Evolutionary conservation across 805 yeast genomes (phyloP).

Genomic region (Candida maris): DNA sequence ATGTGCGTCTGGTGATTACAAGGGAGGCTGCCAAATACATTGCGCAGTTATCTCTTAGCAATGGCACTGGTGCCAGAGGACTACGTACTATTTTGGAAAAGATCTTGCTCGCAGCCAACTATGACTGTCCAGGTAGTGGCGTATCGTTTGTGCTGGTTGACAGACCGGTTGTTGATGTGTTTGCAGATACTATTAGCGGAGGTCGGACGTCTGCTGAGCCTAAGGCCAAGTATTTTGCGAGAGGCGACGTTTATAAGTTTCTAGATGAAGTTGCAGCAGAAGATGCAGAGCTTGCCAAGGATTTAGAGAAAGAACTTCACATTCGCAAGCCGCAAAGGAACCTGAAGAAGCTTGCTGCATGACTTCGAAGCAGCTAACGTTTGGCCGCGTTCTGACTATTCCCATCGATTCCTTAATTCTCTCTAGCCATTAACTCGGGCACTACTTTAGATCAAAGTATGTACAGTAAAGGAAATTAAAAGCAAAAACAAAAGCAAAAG

Average conservation of each 20-base stretch:
- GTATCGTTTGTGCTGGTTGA: slow-evolving; percentile 48
- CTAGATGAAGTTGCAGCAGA: slow-evolving; percentile 40
- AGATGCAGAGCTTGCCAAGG: slow-evolving; percentile 35
- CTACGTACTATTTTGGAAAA: slow-evolving; percentile 53
- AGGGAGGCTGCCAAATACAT: slow-evolving; percentile 44
- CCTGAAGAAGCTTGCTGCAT: neutral
- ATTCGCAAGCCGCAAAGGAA: slow-evolving; percentile 13
- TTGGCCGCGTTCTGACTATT: no score
- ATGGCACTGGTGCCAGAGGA: slow-evolving; percentile 63
- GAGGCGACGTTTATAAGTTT: slow-evolving; percentile 41
- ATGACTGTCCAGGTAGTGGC: slow-evolving; percentile 58
- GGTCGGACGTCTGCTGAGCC: slow-evolving; percentile 17
- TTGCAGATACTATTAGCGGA: slow-evolving; percentile 1
- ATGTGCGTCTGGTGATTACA: slow-evolving; percentile 48
- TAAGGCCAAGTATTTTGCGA: slow-evolving; percentile 41
- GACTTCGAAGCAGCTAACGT: no score
- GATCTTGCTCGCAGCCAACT: slow-evolving; percentile 47
- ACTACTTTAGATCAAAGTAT: no score
- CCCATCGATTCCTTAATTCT: no score
- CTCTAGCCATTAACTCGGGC: no score
- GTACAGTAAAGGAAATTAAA: neutral
- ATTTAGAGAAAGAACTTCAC: slow-evolving; percentile 31
- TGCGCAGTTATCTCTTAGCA: slow-evolving; percentile 45
- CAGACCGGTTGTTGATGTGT: slow-evolving; percentile 37
- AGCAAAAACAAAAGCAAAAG: no score